A percentile compares a stretch with the other conserved stretches of the same genome.
These are phyloP conservation scores for Fusarium xyrophilum DNA, from an alignment of 2,329 filamentous ascomycete genomes.

Conservation along the genomic window DNA sequence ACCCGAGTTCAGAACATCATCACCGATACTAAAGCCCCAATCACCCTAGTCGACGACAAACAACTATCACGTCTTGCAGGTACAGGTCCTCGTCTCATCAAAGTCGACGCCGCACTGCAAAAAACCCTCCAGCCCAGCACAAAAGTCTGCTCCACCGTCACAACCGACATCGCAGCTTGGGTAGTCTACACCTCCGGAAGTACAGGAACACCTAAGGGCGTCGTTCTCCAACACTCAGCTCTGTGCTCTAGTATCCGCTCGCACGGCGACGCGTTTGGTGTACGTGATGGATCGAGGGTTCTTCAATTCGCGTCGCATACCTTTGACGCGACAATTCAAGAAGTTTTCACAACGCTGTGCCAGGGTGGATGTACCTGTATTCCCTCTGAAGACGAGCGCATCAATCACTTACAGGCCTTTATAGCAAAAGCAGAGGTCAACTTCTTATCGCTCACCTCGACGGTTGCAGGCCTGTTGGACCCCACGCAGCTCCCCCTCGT, in stretches of 20 bases:
- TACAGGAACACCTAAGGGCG: neutral
- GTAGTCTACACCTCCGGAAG: conserved; percentile 1
- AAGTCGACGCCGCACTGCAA: neutral
- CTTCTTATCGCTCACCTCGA: neutral
- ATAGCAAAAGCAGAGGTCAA: neutral
- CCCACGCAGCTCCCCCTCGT: neutral
- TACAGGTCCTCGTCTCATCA: neutral
- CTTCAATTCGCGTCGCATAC: conserved; percentile 3
- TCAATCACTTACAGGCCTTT: neutral
- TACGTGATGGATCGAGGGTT: neutral
- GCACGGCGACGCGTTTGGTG: neutral
- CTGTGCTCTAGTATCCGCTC: neutral
- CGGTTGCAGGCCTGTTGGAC: neutral
- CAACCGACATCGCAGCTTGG: neutral
- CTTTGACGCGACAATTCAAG: neutral
- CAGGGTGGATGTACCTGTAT: neutral
- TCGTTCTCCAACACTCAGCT: neutral
- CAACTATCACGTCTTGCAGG: neutral
- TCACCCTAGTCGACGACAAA: neutral
- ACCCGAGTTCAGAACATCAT: neutral
- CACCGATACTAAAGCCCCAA: neutral
- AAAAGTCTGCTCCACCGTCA: neutral
- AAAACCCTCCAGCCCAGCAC: neutral
- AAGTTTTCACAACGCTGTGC: neutral
- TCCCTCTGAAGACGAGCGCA: conserved; percentile 1